A percentile compares a stretch with the other conserved stretches of the same genome.
Conservation (phyloP, 1,284 basidiomycete genomes). For the Polyporus tsugae region DNA sequence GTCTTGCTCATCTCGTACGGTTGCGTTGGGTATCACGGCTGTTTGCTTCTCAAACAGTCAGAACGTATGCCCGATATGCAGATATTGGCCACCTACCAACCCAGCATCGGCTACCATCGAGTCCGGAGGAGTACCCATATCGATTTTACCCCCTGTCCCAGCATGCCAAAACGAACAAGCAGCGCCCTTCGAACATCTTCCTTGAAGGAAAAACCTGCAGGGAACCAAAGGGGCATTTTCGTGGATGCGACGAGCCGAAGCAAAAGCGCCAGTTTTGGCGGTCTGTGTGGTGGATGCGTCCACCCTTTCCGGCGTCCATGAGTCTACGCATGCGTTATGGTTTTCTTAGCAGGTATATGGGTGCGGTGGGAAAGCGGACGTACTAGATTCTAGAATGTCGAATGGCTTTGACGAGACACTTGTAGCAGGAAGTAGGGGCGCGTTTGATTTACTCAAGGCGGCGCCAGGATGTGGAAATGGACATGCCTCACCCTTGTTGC, state of each 20-base stretch:
- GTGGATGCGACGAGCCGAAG: background rate
- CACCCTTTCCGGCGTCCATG: no score
- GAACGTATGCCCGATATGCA: no score
- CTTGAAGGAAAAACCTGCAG: conserved; percentile 35
- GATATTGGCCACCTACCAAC: background rate
- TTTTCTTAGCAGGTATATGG: background rate
- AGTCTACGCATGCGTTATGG: background rate
- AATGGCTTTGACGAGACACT: background rate
- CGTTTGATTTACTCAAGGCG: no score
- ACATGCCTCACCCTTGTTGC: conserved; percentile 49
- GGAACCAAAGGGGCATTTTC: conserved; percentile 4
- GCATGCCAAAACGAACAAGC: conserved; percentile 30
- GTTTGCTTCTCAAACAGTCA: background rate
- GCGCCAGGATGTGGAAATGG: conserved; percentile 42
- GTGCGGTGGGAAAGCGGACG: background rate
- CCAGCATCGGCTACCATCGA: background rate
- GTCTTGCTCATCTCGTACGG: background rate
- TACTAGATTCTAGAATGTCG: background rate
- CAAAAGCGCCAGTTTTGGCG: background rate
- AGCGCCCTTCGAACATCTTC: conserved; percentile 36
- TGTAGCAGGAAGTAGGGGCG: background rate
- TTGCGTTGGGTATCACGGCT: background rate
- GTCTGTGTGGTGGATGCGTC: background rate
- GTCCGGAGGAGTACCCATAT: background rate
- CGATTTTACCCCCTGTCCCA: background rate